Base-by-base conservation (phyloP, 495 filamentous ascomycete genomes). In the Tuber indicum region DNA sequence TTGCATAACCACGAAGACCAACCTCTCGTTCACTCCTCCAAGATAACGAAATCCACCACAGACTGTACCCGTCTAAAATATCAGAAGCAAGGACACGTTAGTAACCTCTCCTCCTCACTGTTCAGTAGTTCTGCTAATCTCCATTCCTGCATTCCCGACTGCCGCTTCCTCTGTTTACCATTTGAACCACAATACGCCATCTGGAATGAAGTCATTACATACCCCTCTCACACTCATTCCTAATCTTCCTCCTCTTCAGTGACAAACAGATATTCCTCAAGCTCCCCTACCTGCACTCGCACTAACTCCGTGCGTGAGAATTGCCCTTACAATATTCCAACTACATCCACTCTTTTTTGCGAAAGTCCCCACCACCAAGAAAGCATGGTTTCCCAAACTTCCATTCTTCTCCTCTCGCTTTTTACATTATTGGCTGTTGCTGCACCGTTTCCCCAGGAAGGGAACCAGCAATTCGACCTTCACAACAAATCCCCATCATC, bases 381-480 rank as follows among this genome's bases (percentile, higher is more conserved):
- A 45, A 74, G 5, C 23, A 80, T 80, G 78, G 74, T 72, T 39
- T 72, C 72, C 46, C 66, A 71, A 36, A 79, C 70, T 14, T 41
- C 77, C 26, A 21, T 76, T 44, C 46, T 80, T n/a, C 46, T 80
- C 45, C 77, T 80, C 52, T 46, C 23, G 0, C 39, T 77, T 39
- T 49, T 71, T n/a, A 46, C 66, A 39, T 70, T 76, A 69, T 71
- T 74, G 12, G 58, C 45, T 3, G 70, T 74, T 58, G 23, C 78
- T 4, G 71, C 71, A 39, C 77, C 77, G 0, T 21, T 80, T 45
- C 78, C 78, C 9, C 78, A 80, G 75, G 78, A 80, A 79, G 78
- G 78, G 73, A 80, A 80, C 74, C 47, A 80, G 70, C 78, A 80
- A 72, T 75, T 80, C 21, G 78, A 80, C 39, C 71, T 69, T 49